Percentiles rank a stretch among this genome's conserved stretches.
phyloP scores from a whole-genome alignment of 805 yeast genomes.

The Zygotorulaspora chibaensis region DNA sequence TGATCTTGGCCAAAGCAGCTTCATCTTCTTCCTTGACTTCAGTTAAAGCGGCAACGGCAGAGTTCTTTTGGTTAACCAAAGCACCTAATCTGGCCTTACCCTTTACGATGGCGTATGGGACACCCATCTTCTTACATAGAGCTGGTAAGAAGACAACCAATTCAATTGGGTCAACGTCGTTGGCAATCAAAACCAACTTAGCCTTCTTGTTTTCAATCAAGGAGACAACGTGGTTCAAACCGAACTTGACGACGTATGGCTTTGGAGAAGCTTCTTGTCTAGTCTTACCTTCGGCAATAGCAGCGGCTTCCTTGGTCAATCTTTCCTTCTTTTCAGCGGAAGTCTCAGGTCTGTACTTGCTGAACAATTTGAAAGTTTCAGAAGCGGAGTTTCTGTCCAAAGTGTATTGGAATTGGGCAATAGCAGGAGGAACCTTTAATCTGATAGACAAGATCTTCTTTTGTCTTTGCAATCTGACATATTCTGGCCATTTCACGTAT shows the following conservation, averaged over 20 bases:
- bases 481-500: slow-evolving; percentile 99
- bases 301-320: slow-evolving; percentile 98
- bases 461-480: slow-evolving; percentile 98
- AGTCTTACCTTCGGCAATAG: slow-evolving; percentile 96
- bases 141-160: slow-evolving; percentile 97
- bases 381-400: slow-evolving; percentile 99
- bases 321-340: slow-evolving; percentile 97
- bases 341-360: slow-evolving; percentile 99
- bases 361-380: slow-evolving; percentile 92
- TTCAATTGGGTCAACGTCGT: slow-evolving; percentile 99
- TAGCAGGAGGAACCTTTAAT: slow-evolving; percentile 98
- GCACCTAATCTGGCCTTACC: slow-evolving; percentile 99
- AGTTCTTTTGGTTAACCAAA: slow-evolving; percentile 94
- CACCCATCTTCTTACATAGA: slow-evolving; percentile 98
- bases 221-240: slow-evolving; percentile 98
- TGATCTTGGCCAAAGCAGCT: slow-evolving; percentile 87
- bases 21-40: slow-evolving; percentile 94
- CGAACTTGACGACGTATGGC: slow-evolving; percentile 96
- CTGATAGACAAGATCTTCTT: slow-evolving; percentile 92
- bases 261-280: slow-evolving; percentile 94
- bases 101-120: slow-evolving; percentile 97
- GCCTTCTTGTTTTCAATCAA: slow-evolving; percentile 98
- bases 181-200: slow-evolving; percentile 93
- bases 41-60: slow-evolving; percentile 95
- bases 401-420: slow-evolving; percentile 92